Evolutionary conservation across 768 basidiomycete species (phyloP), one percentile per base, ranked within the genome.

Genomic region (Solioccasus polychromus): DNA sequence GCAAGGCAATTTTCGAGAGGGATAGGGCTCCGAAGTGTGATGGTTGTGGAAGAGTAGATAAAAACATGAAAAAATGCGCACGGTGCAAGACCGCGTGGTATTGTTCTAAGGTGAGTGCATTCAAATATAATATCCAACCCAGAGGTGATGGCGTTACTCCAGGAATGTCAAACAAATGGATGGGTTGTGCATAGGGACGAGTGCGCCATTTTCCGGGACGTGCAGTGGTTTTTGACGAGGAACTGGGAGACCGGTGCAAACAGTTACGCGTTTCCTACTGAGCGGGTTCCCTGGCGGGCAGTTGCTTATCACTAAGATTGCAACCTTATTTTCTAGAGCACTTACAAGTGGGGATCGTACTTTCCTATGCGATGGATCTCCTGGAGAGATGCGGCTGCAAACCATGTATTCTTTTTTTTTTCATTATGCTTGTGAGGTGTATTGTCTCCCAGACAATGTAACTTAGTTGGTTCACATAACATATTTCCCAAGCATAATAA

Each of bases 191-290:
- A 64, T 17, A 64, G 54, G 34, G 48, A 52, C 2, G 48, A 58
- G 12, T 64, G 62, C 34, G 39, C 39, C n/a, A 45, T 61, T 32
- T 50, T 50, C 36, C 51, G 55, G 23, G 61, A 64, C 10, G 59
- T 64, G 22, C 63, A 66, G 31, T 65, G 62, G 62, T 64, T 64
- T 40, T 26, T 47, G 14, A 50, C 50, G 30, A 65, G 54, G 32
- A 55, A 64, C 36, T 64, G 62, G 63, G 61, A 61, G 42, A 54
- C 39, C 4, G 32, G 44, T 26, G 19, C 2, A 22, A 39, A 31
- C n/a, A 37, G 48, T 36, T 41, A 62, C 25, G 11, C 39, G 14
- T 63, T 64, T 32, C 62, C 60, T 30, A 18, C 40, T 3, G 59
- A 53, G 20, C 45, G 46, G 10, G 42, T 25, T 15, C 35, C 29